These are phyloP conservation scores for Aspergillus nidulans DNA, from an alignment of 495 filamentous ascomycete genomes.

Conservation along the genomic window DNA sequence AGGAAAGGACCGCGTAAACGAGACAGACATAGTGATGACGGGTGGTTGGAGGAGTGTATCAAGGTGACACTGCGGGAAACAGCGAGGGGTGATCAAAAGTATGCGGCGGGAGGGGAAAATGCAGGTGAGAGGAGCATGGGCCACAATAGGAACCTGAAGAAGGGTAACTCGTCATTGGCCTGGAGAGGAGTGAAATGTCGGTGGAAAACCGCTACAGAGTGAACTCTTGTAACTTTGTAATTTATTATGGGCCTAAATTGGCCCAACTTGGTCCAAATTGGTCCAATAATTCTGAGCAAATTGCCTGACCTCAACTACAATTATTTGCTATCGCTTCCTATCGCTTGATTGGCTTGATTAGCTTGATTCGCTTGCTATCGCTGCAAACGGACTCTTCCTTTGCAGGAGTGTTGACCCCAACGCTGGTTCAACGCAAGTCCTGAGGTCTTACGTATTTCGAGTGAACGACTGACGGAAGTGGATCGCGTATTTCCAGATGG, in stretches of 20 bases:
- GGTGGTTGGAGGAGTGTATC: not conserved
- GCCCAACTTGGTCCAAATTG: no score
- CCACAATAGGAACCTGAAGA: not conserved
- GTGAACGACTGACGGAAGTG: not conserved
- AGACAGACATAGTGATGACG: slow-evolving; percentile 28
- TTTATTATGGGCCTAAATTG: no score
- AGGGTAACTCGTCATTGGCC: not conserved
- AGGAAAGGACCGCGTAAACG: slow-evolving; percentile 24
- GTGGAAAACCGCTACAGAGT: not conserved
- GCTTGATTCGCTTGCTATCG: not conserved
- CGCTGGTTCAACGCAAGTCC: not conserved
- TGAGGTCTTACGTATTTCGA: not conserved
- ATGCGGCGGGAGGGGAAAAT: slow-evolving; percentile 6
- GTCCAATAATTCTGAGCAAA: not conserved
- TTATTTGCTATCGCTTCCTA: no score
- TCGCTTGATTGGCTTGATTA: no score
- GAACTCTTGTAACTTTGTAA: no score
- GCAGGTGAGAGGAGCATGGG: slow-evolving; percentile 1
- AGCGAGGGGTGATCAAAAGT: not conserved
- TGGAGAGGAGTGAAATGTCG: not conserved
- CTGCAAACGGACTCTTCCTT: not conserved
- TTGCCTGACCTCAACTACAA: no score
- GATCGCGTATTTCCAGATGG: not conserved
- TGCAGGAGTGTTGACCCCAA: slow-evolving; percentile 5
- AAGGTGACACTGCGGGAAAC: not conserved